Conservation (phyloP, 495 filamentous ascomycete genomes). For the Hypomontagnella submonticulosa region DNA sequence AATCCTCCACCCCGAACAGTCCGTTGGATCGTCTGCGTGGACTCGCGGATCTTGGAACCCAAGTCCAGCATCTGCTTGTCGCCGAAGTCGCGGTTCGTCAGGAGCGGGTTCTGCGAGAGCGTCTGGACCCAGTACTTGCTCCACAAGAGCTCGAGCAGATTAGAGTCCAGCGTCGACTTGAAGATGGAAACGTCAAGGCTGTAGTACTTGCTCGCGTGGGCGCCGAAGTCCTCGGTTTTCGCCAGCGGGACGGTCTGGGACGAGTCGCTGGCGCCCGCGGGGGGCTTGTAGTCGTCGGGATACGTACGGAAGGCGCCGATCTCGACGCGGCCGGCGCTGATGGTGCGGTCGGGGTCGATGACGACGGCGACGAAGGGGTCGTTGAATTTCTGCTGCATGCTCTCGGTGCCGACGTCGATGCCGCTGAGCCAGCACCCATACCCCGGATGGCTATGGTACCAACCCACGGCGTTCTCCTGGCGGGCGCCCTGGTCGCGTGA, state of each 20-base stretch:
- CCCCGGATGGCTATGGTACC: constrained; percentile 98
- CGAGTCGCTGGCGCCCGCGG: constrained; percentile 37
- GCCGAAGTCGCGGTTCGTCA: constrained; percentile 91
- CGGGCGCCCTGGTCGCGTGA: constrained; percentile 77
- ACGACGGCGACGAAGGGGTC: constrained; percentile 97
- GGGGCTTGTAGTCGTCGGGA: constrained; percentile 74
- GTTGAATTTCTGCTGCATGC: constrained; percentile 79
- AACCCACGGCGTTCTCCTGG: constrained; percentile 91
- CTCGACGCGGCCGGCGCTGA: constrained; percentile 94
- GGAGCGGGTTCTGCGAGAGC: constrained; percentile 91
- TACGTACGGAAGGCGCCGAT: constrained; percentile 97
- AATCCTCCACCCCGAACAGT: constrained; percentile 33
- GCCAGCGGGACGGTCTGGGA: constrained; percentile 82
- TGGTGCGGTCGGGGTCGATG: constrained; percentile 96
- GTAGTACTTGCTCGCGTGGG: constrained; percentile 91
- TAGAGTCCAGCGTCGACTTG: constrained; percentile 87
- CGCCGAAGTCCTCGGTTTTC: constrained; percentile 97
- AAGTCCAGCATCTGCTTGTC: constrained; percentile 94
- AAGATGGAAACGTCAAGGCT: constrained; percentile 90
- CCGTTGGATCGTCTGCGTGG: constrained; percentile 61
- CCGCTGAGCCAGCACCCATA: constrained; percentile 99
- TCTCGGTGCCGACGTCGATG: constrained; percentile 92
- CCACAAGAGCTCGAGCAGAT: constrained; percentile 90
- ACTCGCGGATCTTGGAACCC: constrained; percentile 78
- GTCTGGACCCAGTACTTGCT: constrained; percentile 99